These are phyloP conservation scores for Zygotorulaspora chibaensis DNA, from an alignment of 805 yeast species.

Conservation along the genomic window DNA sequence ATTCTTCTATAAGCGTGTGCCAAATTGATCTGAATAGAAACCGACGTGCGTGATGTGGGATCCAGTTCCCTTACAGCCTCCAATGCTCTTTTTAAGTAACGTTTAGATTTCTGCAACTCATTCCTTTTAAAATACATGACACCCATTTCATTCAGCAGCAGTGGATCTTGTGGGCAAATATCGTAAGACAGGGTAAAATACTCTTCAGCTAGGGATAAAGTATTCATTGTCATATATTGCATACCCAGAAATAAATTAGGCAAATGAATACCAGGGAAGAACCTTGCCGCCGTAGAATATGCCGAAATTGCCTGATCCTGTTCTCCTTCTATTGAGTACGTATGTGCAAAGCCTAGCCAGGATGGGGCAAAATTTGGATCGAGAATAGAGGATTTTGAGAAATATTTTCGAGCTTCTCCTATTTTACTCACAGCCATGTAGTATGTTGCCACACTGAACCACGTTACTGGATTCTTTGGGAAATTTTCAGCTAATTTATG, in stretches of 20 bases:
- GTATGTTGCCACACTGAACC: conserved; percentile 91
- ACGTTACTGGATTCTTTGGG: conserved; percentile 77
- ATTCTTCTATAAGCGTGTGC: conserved; percentile 82
- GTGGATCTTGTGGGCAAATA: conserved; percentile 81
- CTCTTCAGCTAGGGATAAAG: conserved; percentile 78
- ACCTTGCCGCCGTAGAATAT: conserved; percentile 88
- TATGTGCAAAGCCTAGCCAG: conserved; percentile 98
- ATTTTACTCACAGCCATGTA: conserved; percentile 70
- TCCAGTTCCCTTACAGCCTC: conserved; percentile 62
- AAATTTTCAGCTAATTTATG: conserved; percentile 82
- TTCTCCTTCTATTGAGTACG: conserved; percentile 97
- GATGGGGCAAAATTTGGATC: conserved; percentile 91
- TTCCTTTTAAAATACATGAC: conserved; percentile 80
- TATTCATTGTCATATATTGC: conserved; percentile 90
- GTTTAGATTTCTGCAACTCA: conserved; percentile 64
- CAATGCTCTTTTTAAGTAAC: conserved; percentile 64
- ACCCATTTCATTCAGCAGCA: conserved; percentile 86
- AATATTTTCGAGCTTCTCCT: conserved; percentile 79
- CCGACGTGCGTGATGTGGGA: conserved; percentile 78
- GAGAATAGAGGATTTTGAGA: conserved; percentile 81
- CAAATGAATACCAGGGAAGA: conserved; percentile 85
- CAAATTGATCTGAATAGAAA: conserved; percentile 77
- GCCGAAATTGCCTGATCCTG: conserved; percentile 98
- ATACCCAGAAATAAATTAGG: conserved; percentile 90
- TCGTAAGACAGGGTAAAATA: conserved; percentile 70